Percentiles rank a stretch among this genome's conserved stretches.
Evolutionary conservation across 2,329 filamentous ascomycete species (phyloP).

Genomic region (Xylariaceae sp.): DNA sequence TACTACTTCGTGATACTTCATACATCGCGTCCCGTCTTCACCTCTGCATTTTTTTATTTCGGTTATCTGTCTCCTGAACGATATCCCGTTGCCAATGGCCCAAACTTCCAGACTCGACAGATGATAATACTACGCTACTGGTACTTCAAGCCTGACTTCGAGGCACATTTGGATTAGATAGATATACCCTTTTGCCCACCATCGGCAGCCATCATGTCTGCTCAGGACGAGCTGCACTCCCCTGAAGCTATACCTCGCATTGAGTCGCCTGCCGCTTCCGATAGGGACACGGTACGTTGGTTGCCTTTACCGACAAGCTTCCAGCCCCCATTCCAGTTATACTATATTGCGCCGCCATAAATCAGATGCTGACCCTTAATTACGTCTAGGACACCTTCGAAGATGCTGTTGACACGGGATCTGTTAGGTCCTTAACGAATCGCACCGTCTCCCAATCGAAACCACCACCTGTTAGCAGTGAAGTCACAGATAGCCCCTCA

Average conservation of each 20-base stretch:
- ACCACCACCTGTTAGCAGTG: constrained; percentile 29
- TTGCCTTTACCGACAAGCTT: constrained; percentile 13
- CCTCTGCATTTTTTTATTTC: constrained; percentile 12
- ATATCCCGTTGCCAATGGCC: neutral
- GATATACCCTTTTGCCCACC: constrained; percentile 2
- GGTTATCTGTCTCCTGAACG: constrained; percentile 9
- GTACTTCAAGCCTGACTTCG: constrained; percentile 7
- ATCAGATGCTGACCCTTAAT: constrained; percentile 19
- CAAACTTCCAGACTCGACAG: neutral
- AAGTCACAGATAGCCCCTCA: constrained; percentile 30
- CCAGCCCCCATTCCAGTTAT: constrained; percentile 6
- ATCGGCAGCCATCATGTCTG: constrained; percentile 34
- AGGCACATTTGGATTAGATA: neutral
- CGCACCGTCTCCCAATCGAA: constrained; percentile 45
- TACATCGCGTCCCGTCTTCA: neutral
- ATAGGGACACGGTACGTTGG: constrained; percentile 44
- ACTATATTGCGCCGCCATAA: constrained; percentile 16
- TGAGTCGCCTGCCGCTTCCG: constrained; percentile 39
- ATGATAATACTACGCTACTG: constrained; percentile 12
- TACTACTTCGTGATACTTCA: constrained; percentile 7
- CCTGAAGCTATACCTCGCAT: constrained; percentile 27
- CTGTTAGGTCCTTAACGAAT: constrained; percentile 65
- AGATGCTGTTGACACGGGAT: constrained; percentile 72
- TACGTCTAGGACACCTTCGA: constrained; percentile 74
- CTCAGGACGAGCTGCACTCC: constrained; percentile 33